Conservation (phyloP, 129 eudicot species). For the Tagetes patula region DNA sequence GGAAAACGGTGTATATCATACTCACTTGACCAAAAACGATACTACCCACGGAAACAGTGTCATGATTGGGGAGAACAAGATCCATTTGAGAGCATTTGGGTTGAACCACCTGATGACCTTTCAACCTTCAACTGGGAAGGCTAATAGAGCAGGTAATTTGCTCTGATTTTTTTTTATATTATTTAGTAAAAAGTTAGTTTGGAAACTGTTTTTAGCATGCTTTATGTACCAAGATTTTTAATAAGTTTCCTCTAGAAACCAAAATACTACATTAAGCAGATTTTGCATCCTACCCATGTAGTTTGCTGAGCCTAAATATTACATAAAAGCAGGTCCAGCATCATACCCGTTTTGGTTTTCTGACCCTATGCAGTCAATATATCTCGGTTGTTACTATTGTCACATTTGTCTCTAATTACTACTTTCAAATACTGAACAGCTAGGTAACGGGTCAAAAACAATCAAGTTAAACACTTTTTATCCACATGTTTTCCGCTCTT, state of each 20-base stretch:
- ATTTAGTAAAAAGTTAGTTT: constrained; percentile 10
- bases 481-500: no score
- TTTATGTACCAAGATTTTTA: neutral
- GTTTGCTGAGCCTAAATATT: neutral
- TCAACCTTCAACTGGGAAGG: constrained; percentile 46
- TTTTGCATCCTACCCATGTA: neutral
- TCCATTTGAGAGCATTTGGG: constrained; percentile 88
- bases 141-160: constrained; percentile 39
- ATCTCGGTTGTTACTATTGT: neutral
- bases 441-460: neutral
- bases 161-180: neutral
- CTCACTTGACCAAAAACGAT: constrained; percentile 65
- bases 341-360: neutral
- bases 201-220: neutral
- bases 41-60: constrained; percentile 78
- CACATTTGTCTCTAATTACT: neutral
- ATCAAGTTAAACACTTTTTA: no score
- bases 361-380: neutral
- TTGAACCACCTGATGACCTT: constrained; percentile 77
- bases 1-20: constrained; percentile 79
- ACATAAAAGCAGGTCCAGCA: neutral
- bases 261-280: neutral
- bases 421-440: neutral
- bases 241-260: neutral
- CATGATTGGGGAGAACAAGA: constrained; percentile 96